Conservation (phyloP, 352 stramenopile species). For the Peronospora belbahrii region DNA sequence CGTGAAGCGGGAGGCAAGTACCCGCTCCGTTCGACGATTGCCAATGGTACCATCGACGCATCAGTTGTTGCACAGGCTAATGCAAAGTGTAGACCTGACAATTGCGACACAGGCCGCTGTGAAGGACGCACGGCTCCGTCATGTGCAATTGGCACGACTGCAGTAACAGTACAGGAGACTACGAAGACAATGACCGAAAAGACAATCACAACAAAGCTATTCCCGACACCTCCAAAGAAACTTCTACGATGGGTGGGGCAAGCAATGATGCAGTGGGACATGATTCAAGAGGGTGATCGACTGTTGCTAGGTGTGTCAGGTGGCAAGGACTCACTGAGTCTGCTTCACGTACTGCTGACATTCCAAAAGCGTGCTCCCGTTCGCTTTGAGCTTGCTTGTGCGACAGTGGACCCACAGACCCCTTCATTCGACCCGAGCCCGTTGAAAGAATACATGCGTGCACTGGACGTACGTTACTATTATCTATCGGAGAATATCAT, state of each 20-base stretch:
- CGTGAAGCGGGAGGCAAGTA: constrained; percentile 46
- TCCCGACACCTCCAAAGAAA: constrained; percentile 73
- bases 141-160: constrained; percentile 10
- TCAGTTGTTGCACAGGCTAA: constrained; percentile 1
- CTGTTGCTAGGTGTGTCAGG: constrained; percentile 47
- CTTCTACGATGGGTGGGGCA: constrained; percentile 71
- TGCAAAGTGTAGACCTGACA: constrained; percentile 12
- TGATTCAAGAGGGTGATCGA: constrained; percentile 1
- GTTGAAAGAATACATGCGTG: constrained; percentile 94
- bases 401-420: constrained; percentile 96
- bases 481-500: constrained; percentile 93
- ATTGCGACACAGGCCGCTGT: constrained; percentile 15
- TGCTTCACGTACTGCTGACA: constrained; percentile 93
- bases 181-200: constrained; percentile 37
- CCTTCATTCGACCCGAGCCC: constrained; percentile 94
- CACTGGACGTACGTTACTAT: constrained; percentile 92
- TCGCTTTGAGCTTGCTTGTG: constrained; percentile 92
- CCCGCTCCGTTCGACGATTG: constrained; percentile 31
- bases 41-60: constrained; percentile 6
- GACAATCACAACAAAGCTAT: constrained; percentile 42
- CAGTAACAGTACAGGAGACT: constrained; percentile 30
- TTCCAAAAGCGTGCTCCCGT: constrained; percentile 90
- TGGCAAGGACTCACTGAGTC: constrained; percentile 96
- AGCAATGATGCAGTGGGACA: constrained; percentile 24
- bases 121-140: constrained; percentile 8